Conservation (phyloP, 108 stramenopile species). For the Cyclotella sp. region DNA sequence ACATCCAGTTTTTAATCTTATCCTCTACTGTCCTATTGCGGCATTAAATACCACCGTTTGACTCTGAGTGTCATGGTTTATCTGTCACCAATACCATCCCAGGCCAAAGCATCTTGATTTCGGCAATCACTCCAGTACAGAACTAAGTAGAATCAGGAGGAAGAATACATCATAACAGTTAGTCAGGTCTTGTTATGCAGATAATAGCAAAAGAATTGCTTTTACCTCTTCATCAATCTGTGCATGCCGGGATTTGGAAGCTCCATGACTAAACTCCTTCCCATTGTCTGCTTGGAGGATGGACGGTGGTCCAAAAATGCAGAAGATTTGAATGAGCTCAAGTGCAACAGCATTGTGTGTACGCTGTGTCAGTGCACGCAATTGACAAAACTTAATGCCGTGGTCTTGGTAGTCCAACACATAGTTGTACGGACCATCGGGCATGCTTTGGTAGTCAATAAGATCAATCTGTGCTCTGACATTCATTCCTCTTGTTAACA, state of each 20-base stretch:
- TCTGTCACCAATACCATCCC: neutral
- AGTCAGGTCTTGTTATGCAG: too few relatives aligned
- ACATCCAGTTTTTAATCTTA: neutral
- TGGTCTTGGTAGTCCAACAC: too few relatives aligned
- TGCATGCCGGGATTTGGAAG: neutral
- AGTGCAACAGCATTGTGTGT: too few relatives aligned
- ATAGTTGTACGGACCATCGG: too few relatives aligned
- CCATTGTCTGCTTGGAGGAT: conserved; percentile 4
- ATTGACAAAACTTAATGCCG: too few relatives aligned
- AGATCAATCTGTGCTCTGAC: too few relatives aligned
- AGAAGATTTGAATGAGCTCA: too few relatives aligned
- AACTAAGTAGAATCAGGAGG: neutral
- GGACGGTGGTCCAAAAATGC: neutral
- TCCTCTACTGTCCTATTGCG: neutral
- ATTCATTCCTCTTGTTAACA: too few relatives aligned
- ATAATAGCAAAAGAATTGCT: neutral
- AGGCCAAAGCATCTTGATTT: neutral
- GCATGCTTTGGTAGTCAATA: too few relatives aligned
- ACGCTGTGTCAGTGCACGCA: too few relatives aligned
- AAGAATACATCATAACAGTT: too few relatives aligned
- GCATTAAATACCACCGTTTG: neutral
- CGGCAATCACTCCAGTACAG: neutral
- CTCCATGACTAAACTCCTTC: neutral
- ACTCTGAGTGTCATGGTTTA: conserved; percentile 2
- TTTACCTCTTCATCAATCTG: conserved; percentile 2